These are phyloP conservation scores for Pseudogymnoascus sp. DNA, from an alignment of 2,329 filamentous ascomycete species.

Conservation along the genomic window DNA sequence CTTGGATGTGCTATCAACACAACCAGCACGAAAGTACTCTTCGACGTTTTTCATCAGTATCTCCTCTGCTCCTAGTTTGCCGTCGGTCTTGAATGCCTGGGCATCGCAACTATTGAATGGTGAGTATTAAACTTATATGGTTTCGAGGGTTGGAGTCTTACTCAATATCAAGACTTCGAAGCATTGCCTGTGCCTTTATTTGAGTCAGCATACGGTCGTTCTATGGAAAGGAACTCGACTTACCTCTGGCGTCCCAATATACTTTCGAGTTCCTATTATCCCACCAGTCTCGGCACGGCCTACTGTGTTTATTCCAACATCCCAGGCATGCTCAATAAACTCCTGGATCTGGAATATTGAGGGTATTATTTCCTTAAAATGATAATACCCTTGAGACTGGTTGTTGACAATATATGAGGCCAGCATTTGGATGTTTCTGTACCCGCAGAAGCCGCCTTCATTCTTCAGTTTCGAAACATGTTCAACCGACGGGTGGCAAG, in stretches of 20 bases:
- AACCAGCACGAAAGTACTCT: constrained; percentile 60
- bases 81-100: constrained; percentile 45
- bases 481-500: constrained; percentile 66
- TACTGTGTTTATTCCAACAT: constrained; percentile 66
- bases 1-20: constrained; percentile 43
- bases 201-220: background rate
- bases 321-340: constrained; percentile 81
- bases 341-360: constrained; percentile 78
- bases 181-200: constrained; percentile 65
- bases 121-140: constrained; percentile 7
- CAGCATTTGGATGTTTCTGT: constrained; percentile 90
- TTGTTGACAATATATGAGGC: constrained; percentile 65
- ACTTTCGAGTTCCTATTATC: constrained; percentile 81
- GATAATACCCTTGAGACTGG: constrained; percentile 45
- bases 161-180: constrained; percentile 59
- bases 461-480: constrained; percentile 75
- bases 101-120: constrained; percentile 46
- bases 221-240: constrained; percentile 13
- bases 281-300: constrained; percentile 78
- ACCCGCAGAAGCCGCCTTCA: constrained; percentile 88
- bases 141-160: constrained; percentile 30
- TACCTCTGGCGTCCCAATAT: constrained; percentile 88
- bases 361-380: constrained; percentile 56
- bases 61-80: constrained; percentile 24
- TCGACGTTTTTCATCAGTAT: constrained; percentile 61